Conservation (phyloP, 306 rosid species). For the Carpinus viminea region DNA sequence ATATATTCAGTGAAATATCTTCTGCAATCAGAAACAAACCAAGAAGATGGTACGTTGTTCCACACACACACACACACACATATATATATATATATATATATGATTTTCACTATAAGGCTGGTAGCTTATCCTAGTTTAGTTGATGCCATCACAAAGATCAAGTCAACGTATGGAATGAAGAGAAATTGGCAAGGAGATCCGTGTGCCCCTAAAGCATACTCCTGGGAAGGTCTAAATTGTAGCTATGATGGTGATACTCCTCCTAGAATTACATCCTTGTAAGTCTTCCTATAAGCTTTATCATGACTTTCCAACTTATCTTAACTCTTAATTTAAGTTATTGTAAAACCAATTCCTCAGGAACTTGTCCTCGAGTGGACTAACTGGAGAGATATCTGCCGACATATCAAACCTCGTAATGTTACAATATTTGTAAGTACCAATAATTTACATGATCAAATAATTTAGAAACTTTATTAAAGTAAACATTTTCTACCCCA, state of each 20-base stretch:
- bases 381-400: slow-evolving; percentile 39
- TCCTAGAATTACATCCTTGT: not conserved
- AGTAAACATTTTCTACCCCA: not conserved
- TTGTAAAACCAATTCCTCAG: slow-evolving; percentile 29
- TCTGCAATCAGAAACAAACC: slow-evolving; percentile 31
- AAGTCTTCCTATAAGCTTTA: not conserved
- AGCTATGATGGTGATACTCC: slow-evolving; percentile 4
- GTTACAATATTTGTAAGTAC: slow-evolving; percentile 51
- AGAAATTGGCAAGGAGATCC: slow-evolving; percentile 73
- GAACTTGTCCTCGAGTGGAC: slow-evolving; percentile 47
- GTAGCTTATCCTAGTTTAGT: slow-evolving; percentile 21
- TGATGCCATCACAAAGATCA: slow-evolving; percentile 50
- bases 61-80: not conserved
- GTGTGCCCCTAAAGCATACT: slow-evolving; percentile 41
- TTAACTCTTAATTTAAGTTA: not conserved
- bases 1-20: slow-evolving; percentile 11
- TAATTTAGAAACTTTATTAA: not conserved
- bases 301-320: not conserved
- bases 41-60: slow-evolving; percentile 33
- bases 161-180: slow-evolving; percentile 43
- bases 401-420: slow-evolving; percentile 37
- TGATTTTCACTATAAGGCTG: too few species aligned
- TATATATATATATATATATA: too few species aligned
- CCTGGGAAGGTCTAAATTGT: slow-evolving; percentile 62
- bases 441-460: not conserved